Percentiles rank a stretch among this genome's conserved stretches.
Conservation (phyloP, 352 stramenopile species). For the Nothophytophthora sp. region DNA sequence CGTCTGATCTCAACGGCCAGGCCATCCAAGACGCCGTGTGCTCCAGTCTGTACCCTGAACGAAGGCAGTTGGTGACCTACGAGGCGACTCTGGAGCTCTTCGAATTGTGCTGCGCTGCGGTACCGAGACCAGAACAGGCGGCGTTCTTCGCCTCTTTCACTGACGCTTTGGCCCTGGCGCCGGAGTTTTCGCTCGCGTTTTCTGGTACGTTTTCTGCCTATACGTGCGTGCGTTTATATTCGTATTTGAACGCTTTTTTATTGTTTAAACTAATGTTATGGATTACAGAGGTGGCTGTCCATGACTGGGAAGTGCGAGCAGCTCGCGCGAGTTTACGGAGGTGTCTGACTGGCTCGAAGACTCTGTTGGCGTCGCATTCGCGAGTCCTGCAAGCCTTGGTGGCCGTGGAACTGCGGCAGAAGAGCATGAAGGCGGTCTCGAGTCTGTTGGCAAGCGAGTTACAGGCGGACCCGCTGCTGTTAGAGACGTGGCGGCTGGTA, state of each 20-base stretch:
- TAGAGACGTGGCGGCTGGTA: constrained; percentile 52
- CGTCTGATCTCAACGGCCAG: constrained; percentile 12
- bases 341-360: constrained; percentile 31
- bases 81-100: constrained; percentile 40
- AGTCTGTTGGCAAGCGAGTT: constrained; percentile 34
- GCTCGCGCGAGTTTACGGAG: constrained; percentile 36
- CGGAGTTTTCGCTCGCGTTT: constrained; percentile 48
- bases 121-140: constrained; percentile 30
- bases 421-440: constrained; percentile 45
- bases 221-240: not conserved
- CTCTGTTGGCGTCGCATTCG: constrained; percentile 15
- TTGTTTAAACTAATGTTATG: no score
- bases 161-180: constrained; percentile 28
- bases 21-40: constrained; percentile 35
- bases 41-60: constrained; percentile 48
- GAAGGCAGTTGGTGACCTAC: constrained; percentile 28
- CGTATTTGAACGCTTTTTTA: not conserved
- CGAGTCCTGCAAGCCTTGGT: constrained; percentile 40
- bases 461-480: constrained; percentile 30
- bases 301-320: constrained; percentile 53
- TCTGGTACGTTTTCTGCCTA: constrained; percentile 37
- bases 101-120: constrained; percentile 29
- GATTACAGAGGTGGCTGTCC: constrained; percentile 29
- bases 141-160: constrained; percentile 34
- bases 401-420: constrained; percentile 35